Percentiles rank a stretch among this genome's conserved stretches.
phyloP scores from a whole-genome alignment of 2,329 filamentous ascomycete species.

The Aspergillus vadensis region DNA sequence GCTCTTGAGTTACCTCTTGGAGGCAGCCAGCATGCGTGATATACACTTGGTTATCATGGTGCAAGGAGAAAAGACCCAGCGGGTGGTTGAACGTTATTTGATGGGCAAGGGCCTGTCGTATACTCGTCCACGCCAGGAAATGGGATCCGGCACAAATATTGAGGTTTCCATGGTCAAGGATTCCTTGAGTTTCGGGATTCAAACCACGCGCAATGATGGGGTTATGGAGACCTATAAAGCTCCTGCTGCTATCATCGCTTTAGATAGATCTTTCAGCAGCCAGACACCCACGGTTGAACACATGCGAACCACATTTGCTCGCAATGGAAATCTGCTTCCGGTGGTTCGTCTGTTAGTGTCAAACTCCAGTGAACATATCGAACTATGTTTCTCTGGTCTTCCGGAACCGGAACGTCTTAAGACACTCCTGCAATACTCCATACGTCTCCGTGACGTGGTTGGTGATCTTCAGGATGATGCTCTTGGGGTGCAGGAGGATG shows the following conservation, averaged over 20 bases:
- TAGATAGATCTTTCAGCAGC: slow-evolving; percentile 47
- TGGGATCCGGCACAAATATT: slow-evolving; percentile 32
- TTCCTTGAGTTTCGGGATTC: slow-evolving; percentile 40
- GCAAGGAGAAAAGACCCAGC: slow-evolving; percentile 37
- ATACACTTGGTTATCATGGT: slow-evolving; percentile 45
- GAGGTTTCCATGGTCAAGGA: slow-evolving; percentile 42
- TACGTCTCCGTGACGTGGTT: slow-evolving; percentile 36
- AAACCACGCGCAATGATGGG: slow-evolving; percentile 32
- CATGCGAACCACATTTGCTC: slow-evolving; percentile 41
- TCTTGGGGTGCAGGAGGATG: slow-evolving; percentile 43
- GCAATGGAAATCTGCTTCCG: slow-evolving; percentile 40
- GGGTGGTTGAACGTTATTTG: slow-evolving; percentile 47
- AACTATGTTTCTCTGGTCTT: slow-evolving; percentile 44
- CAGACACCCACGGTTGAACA: slow-evolving; percentile 43
- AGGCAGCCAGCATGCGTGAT: slow-evolving; percentile 36
- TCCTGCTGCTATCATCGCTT: slow-evolving; percentile 45
- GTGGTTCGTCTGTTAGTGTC: slow-evolving; percentile 48
- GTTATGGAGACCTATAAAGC: slow-evolving; percentile 36
- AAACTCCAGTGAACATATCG: slow-evolving; percentile 51
- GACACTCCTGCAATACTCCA: slow-evolving; percentile 38
- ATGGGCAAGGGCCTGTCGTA: slow-evolving; percentile 43
- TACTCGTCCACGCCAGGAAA: slow-evolving; percentile 34
- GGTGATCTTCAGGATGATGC: slow-evolving; percentile 48
- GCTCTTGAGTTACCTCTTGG: slow-evolving; percentile 46
- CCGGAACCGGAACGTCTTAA: slow-evolving; percentile 37